phyloP scores from a whole-genome alignment of 2,329 filamentous ascomycete species.

The Magnaporthiopsis incrustans region DNA sequence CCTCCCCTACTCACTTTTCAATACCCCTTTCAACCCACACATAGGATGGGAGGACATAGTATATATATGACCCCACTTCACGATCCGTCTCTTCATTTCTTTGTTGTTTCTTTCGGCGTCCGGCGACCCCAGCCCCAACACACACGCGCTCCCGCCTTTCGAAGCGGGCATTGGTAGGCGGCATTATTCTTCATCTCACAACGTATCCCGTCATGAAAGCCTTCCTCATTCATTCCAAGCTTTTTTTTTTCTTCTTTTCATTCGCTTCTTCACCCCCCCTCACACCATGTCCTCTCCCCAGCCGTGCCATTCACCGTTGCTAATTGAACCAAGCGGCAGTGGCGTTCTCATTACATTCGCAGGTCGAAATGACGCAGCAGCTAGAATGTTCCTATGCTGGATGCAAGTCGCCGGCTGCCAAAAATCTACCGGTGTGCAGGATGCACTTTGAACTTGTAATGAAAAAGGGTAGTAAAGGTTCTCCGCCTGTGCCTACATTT shows the following conservation, averaged over 20 bases:
- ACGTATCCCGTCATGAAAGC: background rate
- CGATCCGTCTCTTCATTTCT: constrained; percentile 13
- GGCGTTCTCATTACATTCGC: background rate
- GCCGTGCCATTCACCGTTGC: background rate
- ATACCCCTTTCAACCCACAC: background rate
- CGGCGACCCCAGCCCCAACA: background rate
- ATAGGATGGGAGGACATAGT: background rate
- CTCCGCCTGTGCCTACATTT: background rate
- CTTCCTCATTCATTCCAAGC: background rate
- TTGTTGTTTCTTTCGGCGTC: constrained; percentile 6
- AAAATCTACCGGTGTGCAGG: background rate
- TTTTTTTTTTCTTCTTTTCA: background rate
- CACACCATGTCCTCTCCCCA: background rate
- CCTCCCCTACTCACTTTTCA: background rate
- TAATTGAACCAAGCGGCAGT: background rate
- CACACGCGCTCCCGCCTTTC: background rate
- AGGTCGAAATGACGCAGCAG: background rate
- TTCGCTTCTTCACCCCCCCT: background rate
- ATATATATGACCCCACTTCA: constrained; percentile 4
- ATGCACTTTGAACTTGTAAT: background rate
- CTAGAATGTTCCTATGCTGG: background rate
- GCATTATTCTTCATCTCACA: background rate
- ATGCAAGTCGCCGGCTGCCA: background rate
- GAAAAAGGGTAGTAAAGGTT: background rate
- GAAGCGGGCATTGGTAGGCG: background rate